phyloP scores from a whole-genome alignment of 2,329 filamentous ascomycete species.

The Penicillium sp. region DNA sequence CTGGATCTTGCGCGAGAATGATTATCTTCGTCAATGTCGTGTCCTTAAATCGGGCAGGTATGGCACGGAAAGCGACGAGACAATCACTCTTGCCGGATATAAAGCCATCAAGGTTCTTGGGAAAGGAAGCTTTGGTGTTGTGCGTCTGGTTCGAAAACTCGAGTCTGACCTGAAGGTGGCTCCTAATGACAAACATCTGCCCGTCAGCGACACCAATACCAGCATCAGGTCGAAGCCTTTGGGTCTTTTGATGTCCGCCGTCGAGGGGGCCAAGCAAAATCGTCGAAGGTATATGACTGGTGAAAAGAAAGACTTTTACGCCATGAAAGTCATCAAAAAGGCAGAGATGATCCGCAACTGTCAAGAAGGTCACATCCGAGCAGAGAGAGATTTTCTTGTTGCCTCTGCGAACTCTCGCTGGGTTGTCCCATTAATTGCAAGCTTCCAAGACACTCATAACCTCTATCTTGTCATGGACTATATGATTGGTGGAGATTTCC shows the following conservation, averaged over 20 bases:
- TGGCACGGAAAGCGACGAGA: constrained; percentile 44
- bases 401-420: constrained; percentile 84
- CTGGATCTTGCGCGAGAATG: constrained; percentile 69
- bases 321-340: constrained; percentile 97
- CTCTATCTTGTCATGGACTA: constrained; percentile 98
- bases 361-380: constrained; percentile 89
- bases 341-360: constrained; percentile 87
- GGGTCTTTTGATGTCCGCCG: constrained; percentile 11
- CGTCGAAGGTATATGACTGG: constrained; percentile 34
- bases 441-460: constrained; percentile 82
- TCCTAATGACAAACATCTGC: constrained; percentile 12
- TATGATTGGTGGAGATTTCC: constrained; percentile 94
- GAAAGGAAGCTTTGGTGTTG: constrained; percentile 92
- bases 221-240: constrained; percentile 2
- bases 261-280: constrained; percentile 24
- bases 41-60: constrained; percentile 66
- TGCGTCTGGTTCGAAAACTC: constrained; percentile 74
- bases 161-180: background rate
- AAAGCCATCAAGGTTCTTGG: constrained; percentile 81
- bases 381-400: constrained; percentile 89
- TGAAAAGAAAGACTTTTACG: constrained; percentile 67
- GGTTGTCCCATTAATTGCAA: constrained; percentile 84
- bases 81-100: constrained; percentile 65
- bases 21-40: constrained; percentile 73
- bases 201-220: background rate